Base-by-base conservation (phyloP, 2,329 filamentous ascomycete genomes). In the Cercospora janseana region DNA sequence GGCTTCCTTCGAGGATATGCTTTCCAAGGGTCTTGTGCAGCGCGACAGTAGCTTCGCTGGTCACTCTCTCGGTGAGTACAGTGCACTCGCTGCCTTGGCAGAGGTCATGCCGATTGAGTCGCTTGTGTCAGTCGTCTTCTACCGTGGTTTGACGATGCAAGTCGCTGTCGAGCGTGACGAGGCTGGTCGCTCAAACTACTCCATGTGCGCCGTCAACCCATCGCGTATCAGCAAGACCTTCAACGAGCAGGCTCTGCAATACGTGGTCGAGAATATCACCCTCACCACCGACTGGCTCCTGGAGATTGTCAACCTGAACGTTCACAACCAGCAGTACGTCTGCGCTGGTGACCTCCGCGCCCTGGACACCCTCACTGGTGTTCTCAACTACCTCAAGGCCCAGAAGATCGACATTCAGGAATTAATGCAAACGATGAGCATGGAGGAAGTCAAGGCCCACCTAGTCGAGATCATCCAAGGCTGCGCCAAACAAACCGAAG, bases 71-170 rank as follows among this genome's bases (percentile, higher is more conserved):
- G 93, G 93, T 72, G 93, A 98, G 75, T 98, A 98, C 78, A 96
- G 91, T 56, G 93, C 93, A 7, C 83, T 98, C 57, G 93, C 93
- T 56, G 93, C 93, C 9, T 80, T 98, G 54, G 93, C 94, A 8
- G 92, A 98, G 66, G 93, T 98, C 68, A 95, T 98, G 88, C 93
- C 94, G n/a, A 98, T 98, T 65, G 93, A 98, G 78, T 93, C 87
- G 62, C 79, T 98, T 70, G 93, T 98, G 2, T 97, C 93, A 0
- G 93, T 98, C 38, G 94, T 98, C 48, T 98, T 98, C 80, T 98
- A 98, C 77, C 90, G 93, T 71, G 93, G 93, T 66, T 77, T 98
- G 66, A 98, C 93, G 16, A 98, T 98, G 93, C 93, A 98, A 74
- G 93, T 98, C 40, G 93, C 93, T 18, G 93, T 98, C 58, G 93